Evolutionary conservation across 2,329 filamentous ascomycete genomes (phyloP).

Genomic region (Penicillium expansum): DNA sequence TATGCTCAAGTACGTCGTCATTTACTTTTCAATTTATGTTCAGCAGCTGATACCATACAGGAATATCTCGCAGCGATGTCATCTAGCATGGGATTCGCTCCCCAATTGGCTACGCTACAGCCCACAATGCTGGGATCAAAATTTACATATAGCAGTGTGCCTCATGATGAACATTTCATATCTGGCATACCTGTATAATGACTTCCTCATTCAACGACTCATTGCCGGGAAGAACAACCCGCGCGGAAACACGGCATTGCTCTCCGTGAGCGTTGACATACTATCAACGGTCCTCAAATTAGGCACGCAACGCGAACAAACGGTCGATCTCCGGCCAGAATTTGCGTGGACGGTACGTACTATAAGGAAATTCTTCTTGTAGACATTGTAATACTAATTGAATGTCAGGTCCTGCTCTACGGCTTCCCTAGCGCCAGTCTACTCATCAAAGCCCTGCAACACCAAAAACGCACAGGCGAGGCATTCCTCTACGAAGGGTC

Average conservation of each 20-base stretch:
- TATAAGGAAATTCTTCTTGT: not conserved
- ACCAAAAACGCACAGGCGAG: constrained; percentile 23
- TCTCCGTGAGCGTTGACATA: constrained; percentile 25
- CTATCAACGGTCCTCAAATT: constrained; percentile 24
- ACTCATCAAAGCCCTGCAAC: constrained; percentile 26
- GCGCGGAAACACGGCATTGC: constrained; percentile 14
- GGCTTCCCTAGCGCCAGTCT: constrained; percentile 29
- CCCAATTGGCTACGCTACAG: constrained; percentile 25
- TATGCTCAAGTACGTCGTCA: not conserved
- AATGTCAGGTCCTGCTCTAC: constrained; percentile 23
- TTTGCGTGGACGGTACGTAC: constrained; percentile 22
- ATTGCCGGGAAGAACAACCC: constrained; percentile 26
- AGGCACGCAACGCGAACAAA: constrained; percentile 22
- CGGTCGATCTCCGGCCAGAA: constrained; percentile 24
- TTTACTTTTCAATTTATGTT: not conserved
- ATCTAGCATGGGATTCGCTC: constrained; percentile 21
- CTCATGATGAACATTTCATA: constrained; percentile 34
- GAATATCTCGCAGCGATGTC: constrained; percentile 24
- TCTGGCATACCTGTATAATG: constrained; percentile 28
- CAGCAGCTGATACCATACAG: constrained; percentile 3
- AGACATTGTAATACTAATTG: not conserved
- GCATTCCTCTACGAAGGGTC: constrained; percentile 34
- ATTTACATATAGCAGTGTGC: constrained; percentile 25
- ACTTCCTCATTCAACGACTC: constrained; percentile 28
- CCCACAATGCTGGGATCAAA: constrained; percentile 16